Evolutionary conservation across 768 basidiomycete species (phyloP).

Genomic region (Suillus decipiens): DNA sequence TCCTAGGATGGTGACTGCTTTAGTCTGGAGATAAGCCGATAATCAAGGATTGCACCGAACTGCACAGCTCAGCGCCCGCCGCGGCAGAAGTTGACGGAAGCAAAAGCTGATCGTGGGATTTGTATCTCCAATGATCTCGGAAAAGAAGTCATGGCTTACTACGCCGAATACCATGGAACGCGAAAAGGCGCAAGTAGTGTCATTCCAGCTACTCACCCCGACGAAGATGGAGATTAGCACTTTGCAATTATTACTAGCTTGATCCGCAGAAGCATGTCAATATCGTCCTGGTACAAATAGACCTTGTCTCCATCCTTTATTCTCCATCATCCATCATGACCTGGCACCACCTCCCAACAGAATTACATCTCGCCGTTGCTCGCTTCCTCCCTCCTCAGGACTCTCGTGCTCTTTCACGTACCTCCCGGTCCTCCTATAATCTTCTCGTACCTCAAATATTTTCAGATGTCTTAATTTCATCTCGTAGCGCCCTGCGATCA

Average conservation of each 20-base stretch:
- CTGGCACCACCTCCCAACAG: slow-evolving; percentile 64
- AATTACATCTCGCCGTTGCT: slow-evolving; percentile 64
- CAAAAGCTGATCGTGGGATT: slow-evolving; percentile 9
- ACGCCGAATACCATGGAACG: slow-evolving; percentile 20
- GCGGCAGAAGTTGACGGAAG: slow-evolving; percentile 3
- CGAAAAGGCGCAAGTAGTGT: slow-evolving; percentile 7
- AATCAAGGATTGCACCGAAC: background rate
- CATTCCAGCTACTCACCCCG: slow-evolving; percentile 10
- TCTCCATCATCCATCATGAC: slow-evolving; percentile 12
- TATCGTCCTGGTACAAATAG: slow-evolving; percentile 6
- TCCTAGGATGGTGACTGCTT: background rate
- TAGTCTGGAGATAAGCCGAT: background rate
- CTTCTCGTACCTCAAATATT: slow-evolving; percentile 61
- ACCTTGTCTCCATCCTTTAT: background rate
- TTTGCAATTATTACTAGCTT: background rate
- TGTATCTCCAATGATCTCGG: slow-evolving; percentile 22
- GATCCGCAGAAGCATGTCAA: slow-evolving; percentile 7
- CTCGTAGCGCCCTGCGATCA: slow-evolving; percentile 44
- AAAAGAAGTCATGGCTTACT: slow-evolving; percentile 12
- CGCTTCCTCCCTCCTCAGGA: slow-evolving; percentile 47
- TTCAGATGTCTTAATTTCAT: slow-evolving; percentile 54
- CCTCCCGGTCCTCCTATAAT: slow-evolving; percentile 51
- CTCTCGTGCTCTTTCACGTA: slow-evolving; percentile 48
- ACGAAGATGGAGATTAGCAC: slow-evolving; percentile 23
- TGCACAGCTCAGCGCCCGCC: background rate